phyloP scores from a whole-genome alignment of 345 rosid species.

The Euphorbia lathyris region DNA sequence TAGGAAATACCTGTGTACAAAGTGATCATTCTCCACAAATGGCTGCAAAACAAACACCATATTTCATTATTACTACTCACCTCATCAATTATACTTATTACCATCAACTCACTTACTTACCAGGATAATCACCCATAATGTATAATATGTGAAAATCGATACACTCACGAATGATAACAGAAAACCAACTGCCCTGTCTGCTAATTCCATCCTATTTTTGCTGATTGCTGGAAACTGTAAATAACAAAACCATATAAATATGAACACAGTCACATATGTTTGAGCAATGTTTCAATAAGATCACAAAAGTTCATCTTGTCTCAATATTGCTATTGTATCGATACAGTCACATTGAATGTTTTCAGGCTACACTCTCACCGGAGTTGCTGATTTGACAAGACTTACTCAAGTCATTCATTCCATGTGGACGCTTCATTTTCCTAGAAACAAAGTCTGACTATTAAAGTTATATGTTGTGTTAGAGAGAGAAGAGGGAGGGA shows the following conservation, averaged over 20 bases:
- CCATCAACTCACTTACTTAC: constrained; percentile 40
- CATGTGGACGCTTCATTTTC: too few relatives aligned
- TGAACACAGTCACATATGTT: not conserved
- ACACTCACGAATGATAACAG: constrained; percentile 61
- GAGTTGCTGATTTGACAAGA: too few relatives aligned
- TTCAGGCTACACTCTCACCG: too few relatives aligned
- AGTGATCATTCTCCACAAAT: constrained; percentile 84
- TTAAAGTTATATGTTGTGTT: too few relatives aligned
- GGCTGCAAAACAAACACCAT: constrained; percentile 60
- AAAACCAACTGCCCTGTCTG: constrained; percentile 82
- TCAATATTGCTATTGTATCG: too few relatives aligned
- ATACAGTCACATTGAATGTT: too few relatives aligned
- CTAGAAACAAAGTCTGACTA: too few relatives aligned
- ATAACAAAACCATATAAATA: not conserved
- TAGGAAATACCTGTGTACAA: constrained; percentile 79
- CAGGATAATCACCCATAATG: constrained; percentile 95
- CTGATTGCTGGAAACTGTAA: constrained; percentile 3
- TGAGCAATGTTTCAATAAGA: too few relatives aligned
- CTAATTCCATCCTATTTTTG: constrained; percentile 58
- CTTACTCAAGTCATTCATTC: too few relatives aligned
- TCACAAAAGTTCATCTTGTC: too few relatives aligned
- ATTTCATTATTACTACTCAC: not conserved
- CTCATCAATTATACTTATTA: not conserved
- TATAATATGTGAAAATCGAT: constrained; percentile 83
- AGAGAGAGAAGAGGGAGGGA: too few relatives aligned